Evolutionary conservation across 2,329 filamentous ascomycete species (phyloP).

Genomic region (Hypoxylon sp.): DNA sequence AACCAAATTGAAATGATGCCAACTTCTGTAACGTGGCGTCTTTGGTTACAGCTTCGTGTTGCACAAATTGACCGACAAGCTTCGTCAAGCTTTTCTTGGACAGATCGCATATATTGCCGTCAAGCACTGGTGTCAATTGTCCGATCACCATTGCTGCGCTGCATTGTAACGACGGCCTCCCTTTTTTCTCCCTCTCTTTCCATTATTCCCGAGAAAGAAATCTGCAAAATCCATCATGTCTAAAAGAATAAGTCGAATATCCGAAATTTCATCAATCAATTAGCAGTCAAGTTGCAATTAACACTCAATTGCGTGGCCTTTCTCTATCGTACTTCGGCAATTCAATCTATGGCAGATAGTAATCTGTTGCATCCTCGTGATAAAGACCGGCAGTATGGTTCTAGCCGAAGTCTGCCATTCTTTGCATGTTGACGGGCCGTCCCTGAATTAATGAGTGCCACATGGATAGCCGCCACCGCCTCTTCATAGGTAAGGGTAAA

Average conservation of each 20-base stretch:
- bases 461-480: no score
- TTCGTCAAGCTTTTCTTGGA: conserved; percentile 43
- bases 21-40: conserved; percentile 20
- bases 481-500: conserved; percentile 18
- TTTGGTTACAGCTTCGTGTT: conserved; percentile 19
- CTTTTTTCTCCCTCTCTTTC: conserved; percentile 21
- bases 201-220: conserved; percentile 12
- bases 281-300: conserved; percentile 24
- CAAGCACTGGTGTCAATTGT: conserved; percentile 23
- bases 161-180: conserved; percentile 37
- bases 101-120: conserved; percentile 35
- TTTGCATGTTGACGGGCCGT: conserved; percentile 29
- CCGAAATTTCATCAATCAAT: conserved; percentile 15
- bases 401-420: conserved; percentile 24
- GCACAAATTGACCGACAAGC: conserved; percentile 38
- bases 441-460: conserved; percentile 32
- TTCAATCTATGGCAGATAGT: conserved; percentile 16
- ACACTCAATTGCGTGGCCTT: conserved; percentile 32
- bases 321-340: conserved; percentile 29
- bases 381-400: conserved; percentile 26
- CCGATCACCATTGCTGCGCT: conserved; percentile 36
- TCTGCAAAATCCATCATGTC: conserved; percentile 25
- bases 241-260: conserved; percentile 22
- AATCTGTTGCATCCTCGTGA: conserved; percentile 8
- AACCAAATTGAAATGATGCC: conserved; percentile 14